Conservation (phyloP, 352 stramenopile genomes). For the Globisporangium abappressorium region DNA sequence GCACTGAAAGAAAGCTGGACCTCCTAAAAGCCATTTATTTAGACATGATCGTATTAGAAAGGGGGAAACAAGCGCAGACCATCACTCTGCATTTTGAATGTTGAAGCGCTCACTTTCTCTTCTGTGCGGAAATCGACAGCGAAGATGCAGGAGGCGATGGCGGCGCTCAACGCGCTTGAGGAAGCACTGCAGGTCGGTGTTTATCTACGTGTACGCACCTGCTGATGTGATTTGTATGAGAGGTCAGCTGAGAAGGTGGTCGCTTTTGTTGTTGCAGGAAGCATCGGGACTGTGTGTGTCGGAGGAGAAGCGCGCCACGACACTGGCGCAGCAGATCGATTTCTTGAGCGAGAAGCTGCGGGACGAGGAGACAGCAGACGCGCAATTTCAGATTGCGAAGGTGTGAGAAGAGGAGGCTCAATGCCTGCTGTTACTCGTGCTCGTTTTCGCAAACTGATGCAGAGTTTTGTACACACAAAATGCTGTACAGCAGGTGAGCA, state of each 20-base stretch:
- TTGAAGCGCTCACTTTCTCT: conserved; percentile 24
- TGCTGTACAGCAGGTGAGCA: neutral
- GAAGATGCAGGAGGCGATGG: conserved; percentile 26
- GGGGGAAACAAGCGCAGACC: conserved; percentile 22
- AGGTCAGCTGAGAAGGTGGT: neutral
- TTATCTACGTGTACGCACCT: neutral
- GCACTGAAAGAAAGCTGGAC: conserved; percentile 6
- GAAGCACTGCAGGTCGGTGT: conserved; percentile 24
- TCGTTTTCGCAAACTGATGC: neutral
- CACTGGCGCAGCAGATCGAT: conserved; percentile 15
- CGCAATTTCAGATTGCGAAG: neutral
- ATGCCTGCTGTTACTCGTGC: neutral
- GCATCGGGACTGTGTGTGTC: conserved; percentile 9
- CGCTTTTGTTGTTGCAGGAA: conserved; percentile 5
- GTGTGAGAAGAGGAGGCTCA: neutral
- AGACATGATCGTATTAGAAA: conserved; percentile 13
- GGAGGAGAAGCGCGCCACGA: conserved; percentile 10
- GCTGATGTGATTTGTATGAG: neutral
- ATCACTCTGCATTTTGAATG: conserved; percentile 17
- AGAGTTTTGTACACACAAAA: neutral
- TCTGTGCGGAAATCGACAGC: neutral
- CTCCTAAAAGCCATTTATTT: conserved; percentile 15
- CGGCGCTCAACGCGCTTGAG: conserved; percentile 29
- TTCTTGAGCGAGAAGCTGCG: conserved; percentile 14
- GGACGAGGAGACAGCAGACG: conserved; percentile 3